Evolutionary conservation across 2,329 filamentous ascomycete genomes (phyloP).

Genomic region (Fusarium tricinctum): DNA sequence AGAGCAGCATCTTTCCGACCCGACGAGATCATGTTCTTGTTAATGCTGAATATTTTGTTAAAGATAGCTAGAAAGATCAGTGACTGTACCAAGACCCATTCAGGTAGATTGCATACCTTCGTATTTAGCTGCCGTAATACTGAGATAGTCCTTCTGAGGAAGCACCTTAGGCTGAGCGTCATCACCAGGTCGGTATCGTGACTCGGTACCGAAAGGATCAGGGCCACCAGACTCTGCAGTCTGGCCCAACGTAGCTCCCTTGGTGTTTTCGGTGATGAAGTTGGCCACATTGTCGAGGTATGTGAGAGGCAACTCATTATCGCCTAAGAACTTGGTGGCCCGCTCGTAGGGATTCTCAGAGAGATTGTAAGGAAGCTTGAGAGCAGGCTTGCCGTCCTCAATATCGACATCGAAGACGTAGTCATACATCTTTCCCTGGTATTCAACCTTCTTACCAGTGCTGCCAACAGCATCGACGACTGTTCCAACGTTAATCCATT

Average conservation of each 20-base stretch:
- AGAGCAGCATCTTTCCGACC: slow-evolving; percentile 81
- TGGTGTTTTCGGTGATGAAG: slow-evolving; percentile 91
- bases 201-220: slow-evolving; percentile 84
- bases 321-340: slow-evolving; percentile 89
- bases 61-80: slow-evolving; percentile 67
- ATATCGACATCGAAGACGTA: slow-evolving; percentile 98
- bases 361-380: slow-evolving; percentile 95
- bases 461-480: slow-evolving; percentile 92
- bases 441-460: slow-evolving; percentile 80
- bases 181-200: slow-evolving; percentile 79
- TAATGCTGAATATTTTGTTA: slow-evolving; percentile 82
- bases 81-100: neutral
- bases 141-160: slow-evolving; percentile 84
- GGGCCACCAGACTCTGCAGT: slow-evolving; percentile 64
- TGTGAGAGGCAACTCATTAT: slow-evolving; percentile 87
- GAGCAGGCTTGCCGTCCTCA: slow-evolving; percentile 89
- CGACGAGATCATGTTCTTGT: slow-evolving; percentile 77
- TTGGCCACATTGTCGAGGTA: slow-evolving; percentile 94
- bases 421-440: slow-evolving; percentile 91
- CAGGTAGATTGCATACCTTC: slow-evolving; percentile 58
- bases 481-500: slow-evolving; percentile 93
- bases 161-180: slow-evolving; percentile 69
- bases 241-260: slow-evolving; percentile 85
- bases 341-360: slow-evolving; percentile 93
- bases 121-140: slow-evolving; percentile 80